phyloP scores from a whole-genome alignment of 2,329 filamentous ascomycete genomes.

The Lachnellula subtilissima region DNA sequence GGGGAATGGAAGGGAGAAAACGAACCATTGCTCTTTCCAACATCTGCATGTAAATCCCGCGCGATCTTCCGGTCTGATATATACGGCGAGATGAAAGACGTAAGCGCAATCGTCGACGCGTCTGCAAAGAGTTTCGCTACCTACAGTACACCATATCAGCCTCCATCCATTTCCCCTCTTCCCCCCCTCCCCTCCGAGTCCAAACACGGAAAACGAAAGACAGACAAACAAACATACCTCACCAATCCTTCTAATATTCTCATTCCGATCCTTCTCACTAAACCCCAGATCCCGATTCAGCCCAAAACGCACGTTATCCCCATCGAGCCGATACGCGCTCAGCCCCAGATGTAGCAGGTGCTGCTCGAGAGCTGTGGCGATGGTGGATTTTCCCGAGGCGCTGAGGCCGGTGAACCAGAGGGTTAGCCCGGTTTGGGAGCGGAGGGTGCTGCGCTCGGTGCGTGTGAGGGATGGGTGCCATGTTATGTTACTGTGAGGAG shows the following conservation, averaged over 20 bases:
- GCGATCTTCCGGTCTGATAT: constrained; percentile 78
- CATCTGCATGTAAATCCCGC: constrained; percentile 68
- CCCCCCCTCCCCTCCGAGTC: no score
- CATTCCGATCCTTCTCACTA: constrained; percentile 85
- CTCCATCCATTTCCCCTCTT: no score
- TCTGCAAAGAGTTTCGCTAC: constrained; percentile 97
- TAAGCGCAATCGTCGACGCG: constrained; percentile 78
- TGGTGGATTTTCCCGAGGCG: constrained; percentile 94
- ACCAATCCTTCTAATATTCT: constrained; percentile 95
- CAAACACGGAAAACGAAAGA: neutral
- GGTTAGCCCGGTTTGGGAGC: constrained; percentile 85
- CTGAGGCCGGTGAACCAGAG: constrained; percentile 98
- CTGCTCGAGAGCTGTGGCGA: constrained; percentile 94
- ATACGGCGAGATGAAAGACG: constrained; percentile 96
- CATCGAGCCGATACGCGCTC: constrained; percentile 87
- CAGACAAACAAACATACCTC: constrained; percentile 47
- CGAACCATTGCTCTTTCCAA: constrained; percentile 43
- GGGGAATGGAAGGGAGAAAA: neutral
- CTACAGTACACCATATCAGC: constrained; percentile 33
- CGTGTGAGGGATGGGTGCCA: constrained; percentile 78
- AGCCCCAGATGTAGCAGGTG: constrained; percentile 84
- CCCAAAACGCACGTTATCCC: constrained; percentile 97
- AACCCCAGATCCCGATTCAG: constrained; percentile 98
- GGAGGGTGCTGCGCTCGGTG: constrained; percentile 66
- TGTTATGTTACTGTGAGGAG: constrained; percentile 68